Conservation (phyloP, 768 basidiomycete genomes). For the Termitomyces sp. region DNA sequence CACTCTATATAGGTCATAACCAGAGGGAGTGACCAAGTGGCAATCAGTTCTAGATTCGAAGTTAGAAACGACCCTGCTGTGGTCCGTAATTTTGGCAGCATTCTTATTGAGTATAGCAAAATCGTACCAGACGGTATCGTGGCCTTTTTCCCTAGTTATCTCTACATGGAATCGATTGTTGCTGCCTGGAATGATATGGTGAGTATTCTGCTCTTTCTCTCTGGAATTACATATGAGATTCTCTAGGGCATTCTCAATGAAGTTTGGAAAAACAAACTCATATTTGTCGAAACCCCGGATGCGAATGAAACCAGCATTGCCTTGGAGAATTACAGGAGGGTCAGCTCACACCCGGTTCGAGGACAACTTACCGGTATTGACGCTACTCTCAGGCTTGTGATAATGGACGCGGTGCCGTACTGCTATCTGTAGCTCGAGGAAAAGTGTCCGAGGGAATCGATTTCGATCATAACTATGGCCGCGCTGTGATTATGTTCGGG, state of each 20-base stretch:
- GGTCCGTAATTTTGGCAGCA: conserved; percentile 97
- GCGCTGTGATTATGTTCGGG: conserved; percentile 99
- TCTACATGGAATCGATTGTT: conserved; percentile 99
- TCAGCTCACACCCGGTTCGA: conserved; percentile 24
- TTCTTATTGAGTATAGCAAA: conserved; percentile 96
- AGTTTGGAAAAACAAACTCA: conserved; percentile 99
- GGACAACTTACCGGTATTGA: background rate
- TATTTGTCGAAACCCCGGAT: conserved; percentile 99
- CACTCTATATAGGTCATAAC: conserved; percentile 80
- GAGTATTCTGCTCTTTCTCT: conserved; percentile 19
- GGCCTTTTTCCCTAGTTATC: conserved; percentile 98
- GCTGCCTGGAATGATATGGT: conserved; percentile 99
- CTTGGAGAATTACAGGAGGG: conserved; percentile 93
- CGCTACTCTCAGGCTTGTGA: conserved; percentile 74
- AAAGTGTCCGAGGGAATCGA: conserved; percentile 99
- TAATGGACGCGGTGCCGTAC: conserved; percentile 94
- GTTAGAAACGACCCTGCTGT: conserved; percentile 99
- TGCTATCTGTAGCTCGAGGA: conserved; percentile 95
- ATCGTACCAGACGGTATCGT: conserved; percentile 98
- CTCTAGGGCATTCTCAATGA: conserved; percentile 93
- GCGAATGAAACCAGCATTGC: conserved; percentile 99
- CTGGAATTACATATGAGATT: background rate
- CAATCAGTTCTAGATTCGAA: conserved; percentile 97
- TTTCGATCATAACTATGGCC: conserved; percentile 99
- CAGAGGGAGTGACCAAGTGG: conserved; percentile 96